phyloP scores from a whole-genome alignment of 495 filamentous ascomycete genomes.

The Lepidopterella palustris region DNA sequence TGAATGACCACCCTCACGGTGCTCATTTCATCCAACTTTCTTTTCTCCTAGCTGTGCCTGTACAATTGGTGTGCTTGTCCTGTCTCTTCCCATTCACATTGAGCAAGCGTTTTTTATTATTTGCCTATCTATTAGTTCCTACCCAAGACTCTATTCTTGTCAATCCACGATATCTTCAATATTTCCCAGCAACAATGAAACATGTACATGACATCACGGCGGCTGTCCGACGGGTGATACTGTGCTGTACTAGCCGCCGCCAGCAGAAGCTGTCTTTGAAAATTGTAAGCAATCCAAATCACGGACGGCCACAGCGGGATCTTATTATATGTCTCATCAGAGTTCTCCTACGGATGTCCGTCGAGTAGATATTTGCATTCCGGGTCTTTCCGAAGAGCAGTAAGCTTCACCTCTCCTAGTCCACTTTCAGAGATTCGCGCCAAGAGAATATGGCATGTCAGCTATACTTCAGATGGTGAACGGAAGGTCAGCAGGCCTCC shows the following conservation, averaged over 20 bases:
- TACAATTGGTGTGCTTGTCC: not conserved
- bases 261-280: constrained; percentile 8
- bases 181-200: constrained; percentile 1
- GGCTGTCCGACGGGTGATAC: constrained; percentile 1
- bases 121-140: constrained; percentile 1
- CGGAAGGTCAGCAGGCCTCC: too few relatives aligned
- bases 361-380: constrained; percentile 28
- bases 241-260: constrained; percentile 9
- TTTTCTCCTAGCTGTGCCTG: not conserved
- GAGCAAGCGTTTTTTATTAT: not conserved
- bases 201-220: not conserved
- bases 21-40: not conserved
- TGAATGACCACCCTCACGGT: not conserved
- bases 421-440: too few relatives aligned
- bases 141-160: not conserved
- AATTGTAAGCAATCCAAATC: constrained; percentile 14
- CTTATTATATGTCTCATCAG: constrained; percentile 6
- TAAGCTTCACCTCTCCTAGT: constrained; percentile 15
- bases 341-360: constrained; percentile 35
- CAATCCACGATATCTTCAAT: not conserved
- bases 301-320: not conserved
- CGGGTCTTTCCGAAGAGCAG: constrained; percentile 30
- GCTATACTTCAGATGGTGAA: too few relatives aligned
- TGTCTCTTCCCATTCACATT: not conserved
- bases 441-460: too few relatives aligned